A percentile compares a stretch with the other conserved stretches of the same genome.
Evolutionary conservation across 768 basidiomycete genomes (phyloP).

Genomic region (Suillus variegatus): DNA sequence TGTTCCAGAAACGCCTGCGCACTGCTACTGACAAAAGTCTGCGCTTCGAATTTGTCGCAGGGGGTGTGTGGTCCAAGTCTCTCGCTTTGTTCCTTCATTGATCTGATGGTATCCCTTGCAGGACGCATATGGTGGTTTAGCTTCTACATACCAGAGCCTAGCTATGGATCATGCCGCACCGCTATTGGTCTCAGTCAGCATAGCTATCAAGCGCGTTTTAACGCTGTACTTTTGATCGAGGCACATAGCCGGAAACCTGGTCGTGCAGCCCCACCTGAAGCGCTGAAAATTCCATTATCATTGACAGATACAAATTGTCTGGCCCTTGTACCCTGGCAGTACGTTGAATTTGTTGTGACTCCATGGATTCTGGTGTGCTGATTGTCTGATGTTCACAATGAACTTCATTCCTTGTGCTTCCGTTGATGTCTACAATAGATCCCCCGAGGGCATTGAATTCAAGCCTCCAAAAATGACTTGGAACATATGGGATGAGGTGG

Average conservation of each 20-base stretch:
- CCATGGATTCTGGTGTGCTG: neutral
- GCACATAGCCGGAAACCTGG: neutral
- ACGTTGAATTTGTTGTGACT: neutral
- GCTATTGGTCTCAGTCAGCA: neutral
- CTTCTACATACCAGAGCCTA: too few relatives aligned
- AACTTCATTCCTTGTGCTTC: neutral
- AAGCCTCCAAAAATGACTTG: too few relatives aligned
- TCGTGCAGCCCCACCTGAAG: neutral
- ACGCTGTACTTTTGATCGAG: neutral
- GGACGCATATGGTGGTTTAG: neutral
- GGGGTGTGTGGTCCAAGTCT: constrained; percentile 21
- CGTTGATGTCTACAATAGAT: neutral
- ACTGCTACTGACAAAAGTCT: too few relatives aligned
- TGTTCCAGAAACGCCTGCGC: neutral
- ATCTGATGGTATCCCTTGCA: neutral
- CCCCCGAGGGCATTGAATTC: too few relatives aligned
- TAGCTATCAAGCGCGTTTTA: neutral
- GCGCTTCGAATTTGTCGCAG: neutral
- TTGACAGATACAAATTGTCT: neutral
- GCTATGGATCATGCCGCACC: neutral
- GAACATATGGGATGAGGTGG: too few relatives aligned
- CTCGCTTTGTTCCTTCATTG: neutral
- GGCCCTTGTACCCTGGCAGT: neutral
- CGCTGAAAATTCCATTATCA: neutral
- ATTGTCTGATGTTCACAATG: neutral